Conservation (phyloP, 164 flowering plant genomes). For the Vitis labrusca region DNA sequence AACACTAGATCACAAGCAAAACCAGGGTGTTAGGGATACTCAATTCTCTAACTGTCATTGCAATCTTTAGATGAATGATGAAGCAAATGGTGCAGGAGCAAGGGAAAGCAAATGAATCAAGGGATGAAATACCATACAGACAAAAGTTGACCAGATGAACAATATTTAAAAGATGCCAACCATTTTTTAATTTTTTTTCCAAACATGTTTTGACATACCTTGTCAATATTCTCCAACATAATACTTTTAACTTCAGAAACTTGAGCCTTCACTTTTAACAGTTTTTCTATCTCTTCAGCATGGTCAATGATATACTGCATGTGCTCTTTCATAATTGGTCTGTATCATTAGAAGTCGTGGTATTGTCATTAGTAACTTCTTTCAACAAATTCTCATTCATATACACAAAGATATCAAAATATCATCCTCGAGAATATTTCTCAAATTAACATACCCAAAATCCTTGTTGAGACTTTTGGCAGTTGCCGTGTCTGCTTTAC, state of each 20-base stretch:
- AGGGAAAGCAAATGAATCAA: no score
- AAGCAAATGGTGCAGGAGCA: no score
- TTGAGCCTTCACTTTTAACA: conserved; percentile 84
- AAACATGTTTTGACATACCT: conserved; percentile 40
- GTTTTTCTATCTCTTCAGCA: conserved; percentile 88
- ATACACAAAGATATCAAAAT: neutral
- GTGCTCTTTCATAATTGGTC: conserved; percentile 83
- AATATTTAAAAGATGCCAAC: no score
- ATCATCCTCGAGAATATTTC: neutral
- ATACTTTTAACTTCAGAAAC: conserved; percentile 89
- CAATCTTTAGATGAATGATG: no score
- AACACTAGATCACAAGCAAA: no score
- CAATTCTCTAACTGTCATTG: no score
- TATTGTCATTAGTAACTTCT: neutral
- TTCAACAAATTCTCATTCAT: neutral
- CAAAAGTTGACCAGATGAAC: no score
- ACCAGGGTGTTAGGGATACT: no score
- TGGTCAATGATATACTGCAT: conserved; percentile 87
- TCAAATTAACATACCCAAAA: conserved; percentile 61
- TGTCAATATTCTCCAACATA: conserved; percentile 85
- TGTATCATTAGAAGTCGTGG: conserved; percentile 24
- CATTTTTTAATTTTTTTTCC: no score
- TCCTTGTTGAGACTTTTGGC: conserved; percentile 94
- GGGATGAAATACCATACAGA: no score
- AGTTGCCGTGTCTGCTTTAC: conserved; percentile 84